Conservation (phyloP, 2,329 filamentous ascomycete species). For the Aspergillus jensenii region DNA sequence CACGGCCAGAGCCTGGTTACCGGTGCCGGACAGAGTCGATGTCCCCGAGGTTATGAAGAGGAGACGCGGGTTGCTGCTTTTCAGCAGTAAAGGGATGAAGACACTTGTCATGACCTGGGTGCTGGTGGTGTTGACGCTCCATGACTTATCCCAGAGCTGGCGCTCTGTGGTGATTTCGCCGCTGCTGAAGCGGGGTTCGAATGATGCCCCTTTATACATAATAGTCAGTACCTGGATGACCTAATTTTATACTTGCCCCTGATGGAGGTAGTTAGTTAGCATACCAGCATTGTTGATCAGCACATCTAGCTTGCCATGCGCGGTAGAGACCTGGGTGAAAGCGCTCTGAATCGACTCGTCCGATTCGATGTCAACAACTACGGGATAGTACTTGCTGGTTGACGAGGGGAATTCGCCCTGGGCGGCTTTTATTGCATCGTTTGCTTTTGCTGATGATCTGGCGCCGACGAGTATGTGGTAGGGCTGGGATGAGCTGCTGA, state of each 20-base stretch:
- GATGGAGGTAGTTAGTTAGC: neutral
- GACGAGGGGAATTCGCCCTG: conserved; percentile 42
- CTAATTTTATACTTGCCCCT: too few relatives aligned
- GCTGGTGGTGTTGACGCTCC: conserved; percentile 52
- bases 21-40: conserved; percentile 29
- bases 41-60: conserved; percentile 50
- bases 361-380: conserved; percentile 56
- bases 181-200: conserved; percentile 28
- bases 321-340: conserved; percentile 42
- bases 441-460: conserved; percentile 52
- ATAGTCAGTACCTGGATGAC: too few relatives aligned
- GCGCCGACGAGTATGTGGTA: conserved; percentile 60
- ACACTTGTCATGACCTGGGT: conserved; percentile 46
- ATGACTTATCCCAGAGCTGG: conserved; percentile 47
- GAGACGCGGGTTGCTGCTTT: conserved; percentile 46
- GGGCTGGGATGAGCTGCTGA: conserved; percentile 47
- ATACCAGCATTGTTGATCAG: conserved; percentile 60
- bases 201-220: conserved; percentile 16
- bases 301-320: conserved; percentile 50
- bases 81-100: conserved; percentile 53
- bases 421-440: conserved; percentile 47
- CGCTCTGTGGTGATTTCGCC: conserved; percentile 34
- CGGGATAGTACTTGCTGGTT: conserved; percentile 43
- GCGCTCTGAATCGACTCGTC: conserved; percentile 54
- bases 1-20: neutral